phyloP scores from a whole-genome alignment of 176 grass and related monocot genomes.

The Poa annua region DNA sequence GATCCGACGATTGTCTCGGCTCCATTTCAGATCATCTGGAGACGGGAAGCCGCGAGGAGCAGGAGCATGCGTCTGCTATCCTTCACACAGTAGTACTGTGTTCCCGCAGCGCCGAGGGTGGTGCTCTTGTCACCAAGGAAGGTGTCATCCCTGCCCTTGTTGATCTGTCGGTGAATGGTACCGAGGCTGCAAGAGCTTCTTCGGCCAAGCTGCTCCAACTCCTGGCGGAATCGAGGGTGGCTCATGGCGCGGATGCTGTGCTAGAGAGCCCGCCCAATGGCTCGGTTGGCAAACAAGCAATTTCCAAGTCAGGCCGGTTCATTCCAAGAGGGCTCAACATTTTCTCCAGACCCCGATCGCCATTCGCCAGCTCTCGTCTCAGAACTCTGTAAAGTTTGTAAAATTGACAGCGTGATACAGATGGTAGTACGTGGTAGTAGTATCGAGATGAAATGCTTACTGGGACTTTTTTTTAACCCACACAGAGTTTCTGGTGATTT shows the following conservation, averaged over 20 bases:
- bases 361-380: conserved; percentile 16
- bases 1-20: conserved; percentile 50
- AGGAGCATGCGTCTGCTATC: conserved; percentile 65
- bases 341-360: conserved; percentile 58
- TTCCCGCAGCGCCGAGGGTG: conserved; percentile 52
- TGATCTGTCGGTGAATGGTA: conserved; percentile 84
- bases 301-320: conserved; percentile 58
- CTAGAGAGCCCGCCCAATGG: conserved; percentile 29
- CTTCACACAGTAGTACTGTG: conserved; percentile 57
- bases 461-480: conserved; percentile 56
- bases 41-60: conserved; percentile 55
- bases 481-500: not conserved
- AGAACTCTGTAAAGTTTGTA: conserved; percentile 48
- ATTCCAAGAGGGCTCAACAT: conserved; percentile 64
- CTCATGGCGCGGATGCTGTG: not conserved
- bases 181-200: conserved; percentile 47
- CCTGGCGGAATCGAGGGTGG: conserved; percentile 41
- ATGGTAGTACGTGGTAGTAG: conserved; percentile 29
- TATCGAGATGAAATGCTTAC: conserved; percentile 50
- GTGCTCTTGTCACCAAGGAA: conserved; percentile 72
- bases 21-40: conserved; percentile 74
- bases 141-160: conserved; percentile 84
- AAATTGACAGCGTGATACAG: conserved; percentile 38
- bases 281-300: conserved; percentile 28
- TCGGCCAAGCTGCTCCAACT: conserved; percentile 64